These are phyloP conservation scores for Amanita polypyramis DNA, from an alignment of 768 basidiomycete species.

Conservation along the genomic window DNA sequence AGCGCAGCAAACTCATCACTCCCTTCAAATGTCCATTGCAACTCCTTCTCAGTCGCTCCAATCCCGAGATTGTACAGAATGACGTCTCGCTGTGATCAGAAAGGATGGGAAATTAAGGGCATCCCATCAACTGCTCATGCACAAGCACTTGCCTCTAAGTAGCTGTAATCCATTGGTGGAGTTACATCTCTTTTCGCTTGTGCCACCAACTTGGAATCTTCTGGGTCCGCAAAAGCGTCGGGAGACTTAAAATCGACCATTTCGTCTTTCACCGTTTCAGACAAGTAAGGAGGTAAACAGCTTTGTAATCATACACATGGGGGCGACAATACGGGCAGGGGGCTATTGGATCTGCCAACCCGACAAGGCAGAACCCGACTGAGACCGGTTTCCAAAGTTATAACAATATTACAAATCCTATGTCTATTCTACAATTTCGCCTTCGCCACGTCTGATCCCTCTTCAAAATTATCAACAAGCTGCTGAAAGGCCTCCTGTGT, in stretches of 20 bases:
- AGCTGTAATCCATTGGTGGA: conserved; percentile 54
- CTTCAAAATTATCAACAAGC: conserved; percentile 42
- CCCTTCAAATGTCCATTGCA: conserved; percentile 87
- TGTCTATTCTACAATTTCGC: conserved; percentile 45
- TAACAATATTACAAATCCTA: too few species aligned
- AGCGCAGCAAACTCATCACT: conserved; percentile 78
- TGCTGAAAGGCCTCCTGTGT: conserved; percentile 71
- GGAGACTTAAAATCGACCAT: conserved; percentile 33
- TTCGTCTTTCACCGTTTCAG: neutral
- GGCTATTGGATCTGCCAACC: too few species aligned
- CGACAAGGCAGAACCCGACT: neutral
- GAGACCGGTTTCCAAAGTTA: too few species aligned
- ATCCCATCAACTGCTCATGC: too few species aligned
- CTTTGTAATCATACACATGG: conserved; percentile 16
- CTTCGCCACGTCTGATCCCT: conserved; percentile 31
- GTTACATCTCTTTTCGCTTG: conserved; percentile 62
- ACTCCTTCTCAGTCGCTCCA: conserved; percentile 87
- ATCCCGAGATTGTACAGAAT: conserved; percentile 93
- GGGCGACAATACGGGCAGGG: too few species aligned
- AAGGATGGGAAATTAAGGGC: neutral
- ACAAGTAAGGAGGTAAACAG: neutral
- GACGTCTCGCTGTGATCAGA: conserved; percentile 50
- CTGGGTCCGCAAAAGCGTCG: conserved; percentile 55
- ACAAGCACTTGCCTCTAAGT: conserved; percentile 45
- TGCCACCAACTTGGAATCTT: conserved; percentile 74